Evolutionary conservation across 176 grass and related monocot species (phyloP).

Genomic region (Aegilops longissima): DNA sequence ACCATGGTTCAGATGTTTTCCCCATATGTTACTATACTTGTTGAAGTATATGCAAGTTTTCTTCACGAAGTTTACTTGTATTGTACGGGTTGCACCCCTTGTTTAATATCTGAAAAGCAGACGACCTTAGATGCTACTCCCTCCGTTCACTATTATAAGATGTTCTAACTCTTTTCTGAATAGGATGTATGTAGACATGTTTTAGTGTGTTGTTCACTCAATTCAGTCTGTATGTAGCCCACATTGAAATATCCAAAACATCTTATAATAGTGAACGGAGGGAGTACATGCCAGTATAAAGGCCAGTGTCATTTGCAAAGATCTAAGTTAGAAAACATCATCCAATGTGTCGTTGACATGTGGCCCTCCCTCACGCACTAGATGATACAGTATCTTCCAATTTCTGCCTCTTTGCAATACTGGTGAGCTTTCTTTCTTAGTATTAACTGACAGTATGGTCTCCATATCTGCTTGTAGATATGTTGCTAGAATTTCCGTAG

Average conservation of each 20-base stretch:
- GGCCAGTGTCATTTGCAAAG: neutral
- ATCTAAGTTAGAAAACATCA: neutral
- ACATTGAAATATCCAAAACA: no score
- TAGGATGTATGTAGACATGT: no score
- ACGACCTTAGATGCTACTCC: no score
- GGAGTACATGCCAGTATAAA: neutral
- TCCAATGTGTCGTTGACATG: neutral
- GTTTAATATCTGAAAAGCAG: neutral
- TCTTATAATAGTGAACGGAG: no score
- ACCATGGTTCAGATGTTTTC: neutral
- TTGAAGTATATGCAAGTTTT: neutral
- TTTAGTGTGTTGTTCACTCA: no score
- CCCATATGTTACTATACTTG: neutral
- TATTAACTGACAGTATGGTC: neutral
- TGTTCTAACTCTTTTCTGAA: no score
- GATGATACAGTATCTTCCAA: neutral
- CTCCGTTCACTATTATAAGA: no score
- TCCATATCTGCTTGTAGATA: neutral
- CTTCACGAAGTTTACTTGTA: neutral
- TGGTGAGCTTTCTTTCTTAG: no score
- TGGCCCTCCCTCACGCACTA: neutral
- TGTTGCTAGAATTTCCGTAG: neutral
- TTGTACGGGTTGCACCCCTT: neutral
- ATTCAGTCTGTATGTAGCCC: no score
- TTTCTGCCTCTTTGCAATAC: neutral